Evolutionary conservation across 148 eudicot species (phyloP), one percentile per base, ranked within the genome.

Genomic region (Chenopodium formosanum): DNA sequence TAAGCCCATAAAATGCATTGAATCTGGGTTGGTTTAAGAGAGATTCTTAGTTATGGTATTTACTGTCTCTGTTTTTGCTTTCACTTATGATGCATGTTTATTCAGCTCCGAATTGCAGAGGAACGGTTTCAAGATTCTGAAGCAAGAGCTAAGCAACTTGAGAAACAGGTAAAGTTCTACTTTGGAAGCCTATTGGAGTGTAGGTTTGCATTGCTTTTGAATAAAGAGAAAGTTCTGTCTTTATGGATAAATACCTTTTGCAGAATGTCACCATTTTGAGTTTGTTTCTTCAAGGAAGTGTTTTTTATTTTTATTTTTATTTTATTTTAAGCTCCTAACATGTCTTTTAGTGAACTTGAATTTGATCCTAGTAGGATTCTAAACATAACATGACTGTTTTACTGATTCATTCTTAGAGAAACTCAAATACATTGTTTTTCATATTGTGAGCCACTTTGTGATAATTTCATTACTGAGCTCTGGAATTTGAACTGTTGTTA

Each of bases 61-160:
- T 29, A 16, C 4, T 67, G 13, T 80, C 64, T 81, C 17, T 74
- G 68, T 40, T 40, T 40, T 40, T 40, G 0, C 44, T 40, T 85
- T 71, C 77, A 80, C 60, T 76, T 73, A 62, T 85, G 85, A 75
- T 87, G 81, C 85, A 82, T 83, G 67, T 86, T 80, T 50, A 78
- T 86, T 87, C 89, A 96, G 99, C 91, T 96, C 83, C 94, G 95
- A 83, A 77, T 89, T 77, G 90, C 94, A 86, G 99, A 96, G 84
- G 97, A 91, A 80, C 88, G 92, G 82, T 85, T 86, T 82, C 92
- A 91, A 77, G 99, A 94, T 84, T 91, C 98, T 48, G 97, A 96
- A 78, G 91, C 94, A 85, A 92, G 98, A 88, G 90, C 94, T 81
- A 90, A 89, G 89, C 94, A 90, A 84, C 97, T 96, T 65, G 97